Evolutionary conservation across 2,329 filamentous ascomycete genomes (phyloP).

Genomic region (Verticillium klebahnii): DNA sequence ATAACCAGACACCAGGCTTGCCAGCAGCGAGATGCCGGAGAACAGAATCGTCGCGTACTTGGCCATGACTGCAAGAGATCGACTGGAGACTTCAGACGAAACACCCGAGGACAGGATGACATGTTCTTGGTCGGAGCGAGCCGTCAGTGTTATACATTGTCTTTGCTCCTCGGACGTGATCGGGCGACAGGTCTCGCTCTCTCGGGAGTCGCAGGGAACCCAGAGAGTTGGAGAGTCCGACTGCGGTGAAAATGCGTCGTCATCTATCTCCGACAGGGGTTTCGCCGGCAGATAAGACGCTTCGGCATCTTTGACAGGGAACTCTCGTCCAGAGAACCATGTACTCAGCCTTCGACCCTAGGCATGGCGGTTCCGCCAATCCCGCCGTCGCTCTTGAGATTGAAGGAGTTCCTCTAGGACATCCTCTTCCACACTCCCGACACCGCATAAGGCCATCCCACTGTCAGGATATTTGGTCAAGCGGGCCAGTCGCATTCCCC

Average conservation of each 20-base stretch:
- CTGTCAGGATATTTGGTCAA: neutral
- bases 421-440: too few relatives aligned
- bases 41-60: neutral
- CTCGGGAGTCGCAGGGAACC: too few relatives aligned
- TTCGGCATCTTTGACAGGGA: neutral
- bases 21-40: neutral
- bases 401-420: neutral
- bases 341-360: neutral
- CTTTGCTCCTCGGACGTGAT: too few relatives aligned
- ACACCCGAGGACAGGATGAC: neutral
- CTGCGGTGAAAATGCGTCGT: neutral
- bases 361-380: neutral
- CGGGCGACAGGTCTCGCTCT: too few relatives aligned
- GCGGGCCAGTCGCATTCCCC: neutral
- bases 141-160: too few relatives aligned
- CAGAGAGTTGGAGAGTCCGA: too few relatives aligned
- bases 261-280: neutral
- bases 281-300: neutral
- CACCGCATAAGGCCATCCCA: too few relatives aligned
- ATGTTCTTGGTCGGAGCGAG: neutral
- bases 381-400: neutral
- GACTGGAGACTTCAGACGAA: neutral
- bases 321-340: neutral
- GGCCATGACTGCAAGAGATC: neutral
- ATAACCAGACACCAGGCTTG: slow-evolving; percentile 10